phyloP scores from a whole-genome alignment of 768 basidiomycete species.

The Mycena crocata region DNA sequence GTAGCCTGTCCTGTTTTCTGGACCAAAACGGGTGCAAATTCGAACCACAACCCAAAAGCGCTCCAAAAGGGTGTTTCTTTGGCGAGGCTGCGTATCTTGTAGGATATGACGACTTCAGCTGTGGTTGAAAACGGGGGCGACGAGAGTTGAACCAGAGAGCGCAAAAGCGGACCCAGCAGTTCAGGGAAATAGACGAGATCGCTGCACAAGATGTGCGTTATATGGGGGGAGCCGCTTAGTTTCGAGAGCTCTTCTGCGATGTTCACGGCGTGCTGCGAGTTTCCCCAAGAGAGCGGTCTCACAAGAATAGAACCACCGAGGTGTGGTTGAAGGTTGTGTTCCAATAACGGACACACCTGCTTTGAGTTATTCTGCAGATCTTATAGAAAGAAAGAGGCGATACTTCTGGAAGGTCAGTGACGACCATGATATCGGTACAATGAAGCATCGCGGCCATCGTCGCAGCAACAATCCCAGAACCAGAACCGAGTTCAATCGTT shows the following conservation, averaged over 20 bases:
- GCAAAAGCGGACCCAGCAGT: constrained; percentile 80
- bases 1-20: constrained; percentile 34
- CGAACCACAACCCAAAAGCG: constrained; percentile 84
- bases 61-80: constrained; percentile 85
- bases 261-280: constrained; percentile 50
- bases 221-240: constrained; percentile 35
- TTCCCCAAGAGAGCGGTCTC: constrained; percentile 80
- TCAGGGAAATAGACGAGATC: constrained; percentile 93
- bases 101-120: constrained; percentile 70
- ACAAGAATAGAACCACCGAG: constrained; percentile 51
- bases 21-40: constrained; percentile 66
- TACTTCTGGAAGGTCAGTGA: constrained; percentile 86
- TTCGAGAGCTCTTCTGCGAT: constrained; percentile 54
- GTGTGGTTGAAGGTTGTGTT: constrained; percentile 47
- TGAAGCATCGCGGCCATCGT: constrained; percentile 48
- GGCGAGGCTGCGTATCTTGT: constrained; percentile 77
- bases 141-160: constrained; percentile 79
- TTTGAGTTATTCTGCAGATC: constrained; percentile 1
- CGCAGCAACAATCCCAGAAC: constrained; percentile 72
- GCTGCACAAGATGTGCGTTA: constrained; percentile 82
- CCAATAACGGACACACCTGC: constrained; percentile 61
- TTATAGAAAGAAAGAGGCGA: constrained; percentile 17
- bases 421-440: constrained; percentile 59
- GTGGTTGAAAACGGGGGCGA: constrained; percentile 55
- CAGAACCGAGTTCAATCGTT: constrained; percentile 84